Evolutionary conservation across 169 alveolate species (phyloP), one percentile per base, ranked within the genome.

Genomic region (Plasmodium fragile): DNA sequence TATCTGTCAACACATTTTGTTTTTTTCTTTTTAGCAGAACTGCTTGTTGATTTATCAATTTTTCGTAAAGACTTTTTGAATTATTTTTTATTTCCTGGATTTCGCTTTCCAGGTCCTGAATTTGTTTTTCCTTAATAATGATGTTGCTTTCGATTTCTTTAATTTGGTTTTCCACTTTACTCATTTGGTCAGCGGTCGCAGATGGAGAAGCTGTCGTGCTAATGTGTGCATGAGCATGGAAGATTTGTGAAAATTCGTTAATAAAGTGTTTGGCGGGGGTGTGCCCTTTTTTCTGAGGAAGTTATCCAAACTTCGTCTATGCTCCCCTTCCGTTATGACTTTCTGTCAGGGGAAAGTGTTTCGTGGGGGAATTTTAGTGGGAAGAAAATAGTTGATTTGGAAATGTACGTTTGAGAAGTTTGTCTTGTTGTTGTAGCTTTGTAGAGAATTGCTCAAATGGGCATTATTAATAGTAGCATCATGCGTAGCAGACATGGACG

Each of bases 21-120:
- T 87, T 59, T 36, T 65, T 75, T 65, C 72, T 70, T 71, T 59
- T 78, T 13, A 87, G 72, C 71, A 87, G 81, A 77, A 87, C 55
- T 8, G 77, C 93, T 87, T 87, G 69, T 30, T 87, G 93, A 13
- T 78, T 79, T 87, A 87, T 87, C n/a, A 87, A 36, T n/a, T 87
- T 78, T 65, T 87, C 93, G 52, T 87, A 87, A 78, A 78, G 30
- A 36, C 28, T 13, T 36, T 55, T 78, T n/a, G 93, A 78, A 10
- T n/a, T 41, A 34, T 59, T 39, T 87, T 78, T 87, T 52, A 87
- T 1, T 87, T 78, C 90, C 49, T 39, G 75, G 59, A 87, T 87
- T 78, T 87, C 93, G 22, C 81, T 59, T 22, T 53, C 85, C 72
- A 87, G 49, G 36, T 1, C 71, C 55, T 78, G 39, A 36, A 87